Evolutionary conservation across 805 yeast genomes (phyloP).

Genomic region (Kregervanrija pseudodelftensis): DNA sequence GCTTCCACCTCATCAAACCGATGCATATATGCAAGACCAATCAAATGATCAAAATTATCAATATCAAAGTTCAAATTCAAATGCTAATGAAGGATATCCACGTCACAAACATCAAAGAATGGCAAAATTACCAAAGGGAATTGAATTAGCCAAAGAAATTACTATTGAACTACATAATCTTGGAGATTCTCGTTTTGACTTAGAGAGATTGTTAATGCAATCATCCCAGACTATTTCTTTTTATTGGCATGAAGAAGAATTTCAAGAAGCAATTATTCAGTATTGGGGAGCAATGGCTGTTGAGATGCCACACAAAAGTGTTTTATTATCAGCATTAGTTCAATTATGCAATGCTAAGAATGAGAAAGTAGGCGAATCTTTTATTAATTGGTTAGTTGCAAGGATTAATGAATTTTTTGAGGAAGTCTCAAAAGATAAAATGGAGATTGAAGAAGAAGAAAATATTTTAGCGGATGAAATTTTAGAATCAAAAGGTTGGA

Average conservation of each 20-base stretch:
- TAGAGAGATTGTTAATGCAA: constrained; percentile 36
- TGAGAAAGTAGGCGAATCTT: constrained; percentile 58
- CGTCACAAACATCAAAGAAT: constrained; percentile 4
- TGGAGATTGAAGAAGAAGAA: constrained; percentile 7
- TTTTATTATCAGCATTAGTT: constrained; percentile 61
- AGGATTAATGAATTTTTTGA: constrained; percentile 49
- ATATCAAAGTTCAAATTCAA: neutral
- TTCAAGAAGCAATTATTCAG: constrained; percentile 50
- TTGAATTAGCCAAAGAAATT: constrained; percentile 37
- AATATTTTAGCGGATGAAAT: constrained; percentile 12
- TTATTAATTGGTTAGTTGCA: constrained; percentile 62
- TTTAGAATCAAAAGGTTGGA: constrained; percentile 52
- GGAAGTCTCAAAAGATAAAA: constrained; percentile 7
- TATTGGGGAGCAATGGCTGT: constrained; percentile 61
- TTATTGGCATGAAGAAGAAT: constrained; percentile 43
- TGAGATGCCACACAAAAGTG: constrained; percentile 90
- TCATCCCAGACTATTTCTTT: constrained; percentile 50
- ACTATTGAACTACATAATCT: constrained; percentile 38
- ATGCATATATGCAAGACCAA: neutral
- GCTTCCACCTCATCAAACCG: constrained; percentile 2
- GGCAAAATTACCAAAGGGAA: constrained; percentile 7
- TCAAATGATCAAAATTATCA: neutral
- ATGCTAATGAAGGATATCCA: neutral
- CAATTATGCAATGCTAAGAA: constrained; percentile 59
- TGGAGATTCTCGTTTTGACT: constrained; percentile 40